Evolutionary conservation across 1,284 basidiomycete genomes (phyloP).

Genomic region (Sporisorium sorghi): DNA sequence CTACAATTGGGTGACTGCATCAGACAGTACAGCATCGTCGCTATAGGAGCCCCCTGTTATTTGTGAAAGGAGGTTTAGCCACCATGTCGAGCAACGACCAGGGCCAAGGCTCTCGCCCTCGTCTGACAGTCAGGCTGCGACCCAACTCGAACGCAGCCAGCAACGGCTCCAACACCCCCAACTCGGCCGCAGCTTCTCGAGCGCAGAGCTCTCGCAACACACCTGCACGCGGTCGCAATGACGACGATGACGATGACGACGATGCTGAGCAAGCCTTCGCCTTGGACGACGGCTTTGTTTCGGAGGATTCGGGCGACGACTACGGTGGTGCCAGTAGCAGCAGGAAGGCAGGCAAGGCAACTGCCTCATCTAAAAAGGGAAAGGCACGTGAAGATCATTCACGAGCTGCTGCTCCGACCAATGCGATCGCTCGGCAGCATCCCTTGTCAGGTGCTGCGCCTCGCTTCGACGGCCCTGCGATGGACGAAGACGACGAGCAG

Average conservation of each 20-base stretch:
- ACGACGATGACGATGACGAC: slow-evolving; percentile 36
- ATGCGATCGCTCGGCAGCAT: slow-evolving; percentile 37
- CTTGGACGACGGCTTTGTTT: slow-evolving; percentile 40
- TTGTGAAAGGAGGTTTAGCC: neutral
- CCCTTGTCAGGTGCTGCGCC: slow-evolving; percentile 49
- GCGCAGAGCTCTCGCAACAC: slow-evolving; percentile 31
- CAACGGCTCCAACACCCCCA: slow-evolving; percentile 21
- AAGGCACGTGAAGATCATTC: slow-evolving; percentile 11
- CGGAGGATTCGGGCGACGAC: slow-evolving; percentile 50
- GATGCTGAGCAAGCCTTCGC: slow-evolving; percentile 40
- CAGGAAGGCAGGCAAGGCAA: slow-evolving; percentile 9
- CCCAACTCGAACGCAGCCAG: slow-evolving; percentile 34
- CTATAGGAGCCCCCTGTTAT: neutral
- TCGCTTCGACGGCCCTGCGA: slow-evolving; percentile 37
- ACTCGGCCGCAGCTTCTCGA: slow-evolving; percentile 35
- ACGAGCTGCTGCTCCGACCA: slow-evolving; percentile 3
- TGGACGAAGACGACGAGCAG: slow-evolving; percentile 50
- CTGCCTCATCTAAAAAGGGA: slow-evolving; percentile 17
- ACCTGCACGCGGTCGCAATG: slow-evolving; percentile 9
- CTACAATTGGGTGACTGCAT: neutral
- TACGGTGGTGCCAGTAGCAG: slow-evolving; percentile 19
- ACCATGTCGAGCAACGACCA: slow-evolving; percentile 26
- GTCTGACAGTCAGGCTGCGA: slow-evolving; percentile 45
- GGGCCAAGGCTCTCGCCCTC: slow-evolving; percentile 31
- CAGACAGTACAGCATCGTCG: too few relatives aligned